These are phyloP conservation scores for Skeletonema menzelii DNA, from an alignment of 108 stramenopile species.

Conservation along the genomic window DNA sequence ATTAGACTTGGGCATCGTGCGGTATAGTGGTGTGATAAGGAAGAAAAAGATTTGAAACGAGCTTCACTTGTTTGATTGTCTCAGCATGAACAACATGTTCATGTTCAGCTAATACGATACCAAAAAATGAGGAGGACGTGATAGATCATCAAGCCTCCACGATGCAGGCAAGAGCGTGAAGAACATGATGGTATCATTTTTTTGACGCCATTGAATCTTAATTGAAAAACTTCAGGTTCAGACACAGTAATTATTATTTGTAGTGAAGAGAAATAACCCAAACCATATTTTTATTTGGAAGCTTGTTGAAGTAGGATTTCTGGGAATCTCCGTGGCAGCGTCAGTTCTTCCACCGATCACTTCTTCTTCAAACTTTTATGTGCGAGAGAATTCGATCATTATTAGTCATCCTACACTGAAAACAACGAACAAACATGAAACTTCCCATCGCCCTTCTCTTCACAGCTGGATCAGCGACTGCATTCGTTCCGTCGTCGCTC, in stretches of 20 bases:
- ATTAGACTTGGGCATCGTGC: neutral
- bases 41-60: neutral
- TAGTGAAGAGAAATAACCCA: neutral
- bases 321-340: neutral
- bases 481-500: constrained; percentile 3
- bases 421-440: constrained; percentile 5
- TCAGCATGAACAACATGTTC: too few relatives aligned
- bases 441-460: neutral
- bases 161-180: neutral
- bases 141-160: neutral
- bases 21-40: neutral
- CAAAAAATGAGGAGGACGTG: too few relatives aligned
- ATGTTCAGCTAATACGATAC: too few relatives aligned
- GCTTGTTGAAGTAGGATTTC: constrained; percentile 3
- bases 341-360: neutral
- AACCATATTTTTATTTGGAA: neutral
- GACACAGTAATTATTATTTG: neutral
- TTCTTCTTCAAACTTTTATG: neutral
- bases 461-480: neutral
- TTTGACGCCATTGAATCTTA: neutral
- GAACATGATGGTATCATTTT: neutral
- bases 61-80: neutral
- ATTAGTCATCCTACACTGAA: neutral
- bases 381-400: neutral
- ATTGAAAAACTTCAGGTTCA: neutral